Evolutionary conservation across 768 basidiomycete species (phyloP), one percentile per base, ranked within the genome.

Genomic region (Lactarius tabidus): DNA sequence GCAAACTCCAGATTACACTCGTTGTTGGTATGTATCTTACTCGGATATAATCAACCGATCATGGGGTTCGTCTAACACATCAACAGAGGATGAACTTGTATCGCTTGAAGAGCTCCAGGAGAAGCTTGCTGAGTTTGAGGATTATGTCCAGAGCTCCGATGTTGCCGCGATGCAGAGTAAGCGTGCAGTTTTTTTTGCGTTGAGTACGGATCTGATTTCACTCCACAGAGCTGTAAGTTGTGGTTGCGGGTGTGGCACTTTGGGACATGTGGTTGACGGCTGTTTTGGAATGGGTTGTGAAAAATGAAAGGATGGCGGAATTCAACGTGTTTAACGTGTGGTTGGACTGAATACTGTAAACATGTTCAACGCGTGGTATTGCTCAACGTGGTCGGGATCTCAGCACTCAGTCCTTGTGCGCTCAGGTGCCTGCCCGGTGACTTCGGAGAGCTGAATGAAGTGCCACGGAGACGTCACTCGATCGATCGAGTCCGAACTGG

Each of bases 101-200:
- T 96, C 94, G 3, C 81, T 89, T 67, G 93, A 96, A 69, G 94
- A 97, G 26, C 83, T 98, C 68, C 93, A 98, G 77, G 96, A 98
- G 76, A 84, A 90, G 81, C 81, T 97, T 66, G 80, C 79, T 6
- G 93, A 91, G 71, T 86, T 91, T 66, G 91, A 93, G 15, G 93
- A 94, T 72, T 90, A 86, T 73, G 85, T 96, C 68, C 95, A 97
- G 82, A 94, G 92, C 76, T 81, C 90, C 35, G 95, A 98, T 75
- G 76, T 98, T 68, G 88, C 90, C 69, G 95, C 93, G 67, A 95
- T 95, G 93, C 93, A 95, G 78, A 95, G 92, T 93, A 75, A 69
- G 79, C 72, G 10, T 59, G 23, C 23, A 5, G 3, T 20, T 53
- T 55, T 43, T 14, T 56, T 43, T 31, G 12, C 5, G 10, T 54